Evolutionary conservation across 2,329 filamentous ascomycete genomes (phyloP).

Genomic region (Parafenestella ontariensis): DNA sequence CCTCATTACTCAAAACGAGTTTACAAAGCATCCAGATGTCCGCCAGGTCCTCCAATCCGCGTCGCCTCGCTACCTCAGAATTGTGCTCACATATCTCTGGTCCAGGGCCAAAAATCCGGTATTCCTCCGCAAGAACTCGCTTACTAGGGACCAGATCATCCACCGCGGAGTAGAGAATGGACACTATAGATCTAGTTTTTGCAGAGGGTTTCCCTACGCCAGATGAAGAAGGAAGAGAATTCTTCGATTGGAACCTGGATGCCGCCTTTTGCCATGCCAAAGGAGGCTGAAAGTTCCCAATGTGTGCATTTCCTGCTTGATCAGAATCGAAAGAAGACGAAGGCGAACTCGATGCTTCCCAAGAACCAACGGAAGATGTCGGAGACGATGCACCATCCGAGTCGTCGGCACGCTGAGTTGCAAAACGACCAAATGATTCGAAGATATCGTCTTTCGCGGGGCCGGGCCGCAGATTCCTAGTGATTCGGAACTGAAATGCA

Average conservation of each 20-base stretch:
- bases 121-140: slow-evolving; percentile 76
- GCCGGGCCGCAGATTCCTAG: slow-evolving; percentile 32
- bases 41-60: slow-evolving; percentile 74
- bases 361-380: slow-evolving; percentile 39
- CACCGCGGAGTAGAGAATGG: slow-evolving; percentile 69
- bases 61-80: slow-evolving; percentile 74
- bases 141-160: slow-evolving; percentile 79
- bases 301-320: slow-evolving; percentile 49
- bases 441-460: slow-evolving; percentile 60
- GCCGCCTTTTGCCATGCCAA: slow-evolving; percentile 60
- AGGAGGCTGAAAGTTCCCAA: slow-evolving; percentile 58
- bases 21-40: slow-evolving; percentile 85
- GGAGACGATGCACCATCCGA: slow-evolving; percentile 35
- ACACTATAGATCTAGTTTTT: slow-evolving; percentile 72
- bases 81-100: slow-evolving; percentile 86
- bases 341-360: slow-evolving; percentile 48
- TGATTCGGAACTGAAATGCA: slow-evolving; percentile 36
- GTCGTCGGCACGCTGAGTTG: slow-evolving; percentile 22
- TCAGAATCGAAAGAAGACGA: slow-evolving; percentile 47
- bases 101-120: slow-evolving; percentile 83
- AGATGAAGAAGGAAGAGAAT: slow-evolving; percentile 48
- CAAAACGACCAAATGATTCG: slow-evolving; percentile 66
- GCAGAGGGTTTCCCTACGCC: slow-evolving; percentile 35
- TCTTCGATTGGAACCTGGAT: slow-evolving; percentile 63
- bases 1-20: slow-evolving; percentile 77